Conservation (phyloP, 345 rosid species). For the Brassica napus region DNA sequence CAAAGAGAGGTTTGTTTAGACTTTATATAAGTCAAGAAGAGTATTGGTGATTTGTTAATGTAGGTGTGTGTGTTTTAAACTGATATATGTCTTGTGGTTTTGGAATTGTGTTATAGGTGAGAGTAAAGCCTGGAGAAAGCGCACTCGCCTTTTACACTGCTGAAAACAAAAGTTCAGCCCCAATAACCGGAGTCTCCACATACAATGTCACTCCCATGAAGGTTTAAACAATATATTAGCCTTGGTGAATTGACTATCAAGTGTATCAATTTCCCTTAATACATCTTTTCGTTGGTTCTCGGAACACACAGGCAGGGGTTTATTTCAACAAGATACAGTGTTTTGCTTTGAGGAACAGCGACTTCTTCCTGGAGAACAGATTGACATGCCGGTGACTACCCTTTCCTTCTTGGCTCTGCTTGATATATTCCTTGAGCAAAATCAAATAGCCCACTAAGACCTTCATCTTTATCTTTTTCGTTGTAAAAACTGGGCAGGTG, state of each 20-base stretch:
- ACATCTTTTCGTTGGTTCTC: not conserved
- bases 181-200: constrained; percentile 82
- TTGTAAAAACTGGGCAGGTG: constrained; percentile 51
- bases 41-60: constrained; percentile 12
- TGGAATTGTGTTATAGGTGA: constrained; percentile 54
- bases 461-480: not conserved
- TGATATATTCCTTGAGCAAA: not conserved
- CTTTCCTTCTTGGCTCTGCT: not conserved
- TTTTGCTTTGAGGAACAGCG: constrained; percentile 96
- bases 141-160: constrained; percentile 98
- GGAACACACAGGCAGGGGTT: constrained; percentile 69
- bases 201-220: constrained; percentile 95
- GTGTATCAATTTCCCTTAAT: not conserved
- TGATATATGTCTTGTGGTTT: not conserved
- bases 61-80: not conserved
- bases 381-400: constrained; percentile 86
- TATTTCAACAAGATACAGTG: constrained; percentile 97
- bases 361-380: constrained; percentile 92
- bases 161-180: constrained; percentile 74
- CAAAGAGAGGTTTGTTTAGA: constrained; percentile 85
- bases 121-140: constrained; percentile 96
- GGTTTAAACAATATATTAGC: constrained; percentile 41
- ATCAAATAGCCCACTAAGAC: not conserved
- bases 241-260: not conserved
- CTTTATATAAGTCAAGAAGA: constrained; percentile 1